Evolutionary conservation across 1,139 yeast genomes (phyloP), one percentile per base, ranked within the genome.

Genomic region (Geotrichum restrictum): DNA sequence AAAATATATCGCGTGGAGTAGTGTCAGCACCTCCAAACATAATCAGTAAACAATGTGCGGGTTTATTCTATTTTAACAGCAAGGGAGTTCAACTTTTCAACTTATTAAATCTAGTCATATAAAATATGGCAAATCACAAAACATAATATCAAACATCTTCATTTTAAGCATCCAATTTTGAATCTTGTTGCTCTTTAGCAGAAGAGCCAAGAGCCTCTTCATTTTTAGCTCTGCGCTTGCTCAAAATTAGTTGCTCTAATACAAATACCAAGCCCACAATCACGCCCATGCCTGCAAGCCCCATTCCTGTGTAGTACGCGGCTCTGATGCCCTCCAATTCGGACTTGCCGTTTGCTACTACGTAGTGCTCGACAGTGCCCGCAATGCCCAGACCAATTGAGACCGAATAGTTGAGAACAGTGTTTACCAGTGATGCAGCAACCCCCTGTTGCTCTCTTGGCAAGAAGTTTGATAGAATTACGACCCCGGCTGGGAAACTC

Each of bases 321-420:
- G 69, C 69, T 51, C 79, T 65, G 53, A 74, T 71, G 0, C 81
- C 81, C 1, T 66, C 68, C 39, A 67, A 52, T 6, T 62, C 53
- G 1, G 66, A 58, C 1, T 65, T 66, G 38, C 66, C 68, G 33
- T 68, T 64, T 1, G 73, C 72, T 2, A 59, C 45, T 3, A 50
- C 67, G 58, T 78, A 78, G 45, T 64, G 64, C 59, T 78, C 80
- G n/a, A 79, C 83, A 0, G 83, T 77, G 1, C 85, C 85, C 2
- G 87, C 83, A 46, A 82, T 66, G 0, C 87, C 87, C 44, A 83
- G 73, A 1, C 85, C 85, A 29, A 82, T 67, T 0, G 86, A 76
- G 44, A 82, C 79, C 13, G 85, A 77, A 62, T 82, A 83, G 63
- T 82, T 82, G 34, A 81, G 81, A 49, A 77, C 74, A 0, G 87